Evolutionary conservation across 805 yeast genomes (phyloP), one percentile per base, ranked within the genome.

Genomic region (Candida piceae): DNA sequence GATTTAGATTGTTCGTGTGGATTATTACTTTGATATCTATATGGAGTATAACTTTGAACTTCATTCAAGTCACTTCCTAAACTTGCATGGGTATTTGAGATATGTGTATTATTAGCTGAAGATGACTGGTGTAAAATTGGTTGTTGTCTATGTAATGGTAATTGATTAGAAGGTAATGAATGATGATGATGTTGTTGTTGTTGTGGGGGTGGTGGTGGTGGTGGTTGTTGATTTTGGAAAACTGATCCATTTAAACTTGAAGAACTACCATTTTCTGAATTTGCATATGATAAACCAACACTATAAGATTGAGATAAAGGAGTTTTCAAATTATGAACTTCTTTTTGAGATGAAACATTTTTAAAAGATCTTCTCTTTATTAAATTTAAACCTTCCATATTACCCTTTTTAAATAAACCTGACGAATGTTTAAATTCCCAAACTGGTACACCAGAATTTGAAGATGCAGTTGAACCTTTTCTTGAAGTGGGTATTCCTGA

Each of bases 381-480:
- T 12, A 73, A 67, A 37, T 84, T 74, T 42, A 89, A 63, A 9
- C 82, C 69, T 30, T 80, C 93, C 12, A 77, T 60, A 56, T 88
- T 93, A 29, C 96, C 96, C 35, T 86, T 80, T 46, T 76, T 73
- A 63, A 89, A 89, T 41, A 73, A 71, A 24, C 83, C 85, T 4
- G 85, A 78, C 19, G 84, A 76, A 57, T 89, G 97, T 40, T 80
- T 78, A 61, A 89, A 89, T 63, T 90, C 97, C 97, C 97, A 89
- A 12, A 52, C 41, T 13, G 48, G 42, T 5, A 45, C 31, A 2
- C 43, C 35, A 13, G 46, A 46, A 18, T 28, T 35, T 15, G 50
- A 41, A 11, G 57, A 46, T 10, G 41, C 36, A 11, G 36, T 32
- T 5, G 57, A 52, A 17, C 49, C 49, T 33, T 50, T 50, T 30